Percentiles rank a stretch among this genome's conserved stretches.
Evolutionary conservation across 1,284 basidiomycete genomes (phyloP).

Genomic region (Xerocomus amazonicus): DNA sequence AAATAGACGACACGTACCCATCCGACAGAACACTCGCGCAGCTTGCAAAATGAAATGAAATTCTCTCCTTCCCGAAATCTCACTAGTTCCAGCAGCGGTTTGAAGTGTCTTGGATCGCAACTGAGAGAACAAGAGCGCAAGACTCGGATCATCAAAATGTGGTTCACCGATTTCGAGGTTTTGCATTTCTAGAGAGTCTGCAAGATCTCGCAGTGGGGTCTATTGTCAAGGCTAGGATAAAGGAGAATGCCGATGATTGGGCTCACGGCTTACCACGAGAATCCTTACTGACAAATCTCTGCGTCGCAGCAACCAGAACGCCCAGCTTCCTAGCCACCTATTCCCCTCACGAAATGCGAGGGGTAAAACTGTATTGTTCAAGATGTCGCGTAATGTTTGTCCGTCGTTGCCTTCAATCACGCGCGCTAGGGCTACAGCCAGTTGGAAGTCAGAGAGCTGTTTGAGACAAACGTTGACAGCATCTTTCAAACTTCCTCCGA

Average conservation of each 20-base stretch:
- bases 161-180: constrained; percentile 74
- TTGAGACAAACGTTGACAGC: constrained; percentile 90
- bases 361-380: constrained; percentile 77
- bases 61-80: constrained; percentile 82
- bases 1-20: constrained; percentile 61
- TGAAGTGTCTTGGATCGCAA: constrained; percentile 86
- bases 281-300: constrained; percentile 85
- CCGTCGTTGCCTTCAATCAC: constrained; percentile 83
- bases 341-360: constrained; percentile 83
- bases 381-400: constrained; percentile 68
- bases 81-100: constrained; percentile 86
- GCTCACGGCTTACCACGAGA: constrained; percentile 56
- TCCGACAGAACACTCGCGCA: constrained; percentile 84
- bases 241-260: not conserved
- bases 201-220: constrained; percentile 77
- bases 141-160: constrained; percentile 87
- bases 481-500: constrained; percentile 86
- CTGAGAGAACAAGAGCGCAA: constrained; percentile 88
- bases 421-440: constrained; percentile 85
- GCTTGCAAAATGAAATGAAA: constrained; percentile 95
- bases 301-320: constrained; percentile 86
- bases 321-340: constrained; percentile 96
- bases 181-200: constrained; percentile 48
- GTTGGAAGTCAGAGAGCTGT: constrained; percentile 85
- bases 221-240: constrained; percentile 29